phyloP scores from a whole-genome alignment of 2,329 filamentous ascomycete genomes.

The Pestalotiopsis sp. region DNA sequence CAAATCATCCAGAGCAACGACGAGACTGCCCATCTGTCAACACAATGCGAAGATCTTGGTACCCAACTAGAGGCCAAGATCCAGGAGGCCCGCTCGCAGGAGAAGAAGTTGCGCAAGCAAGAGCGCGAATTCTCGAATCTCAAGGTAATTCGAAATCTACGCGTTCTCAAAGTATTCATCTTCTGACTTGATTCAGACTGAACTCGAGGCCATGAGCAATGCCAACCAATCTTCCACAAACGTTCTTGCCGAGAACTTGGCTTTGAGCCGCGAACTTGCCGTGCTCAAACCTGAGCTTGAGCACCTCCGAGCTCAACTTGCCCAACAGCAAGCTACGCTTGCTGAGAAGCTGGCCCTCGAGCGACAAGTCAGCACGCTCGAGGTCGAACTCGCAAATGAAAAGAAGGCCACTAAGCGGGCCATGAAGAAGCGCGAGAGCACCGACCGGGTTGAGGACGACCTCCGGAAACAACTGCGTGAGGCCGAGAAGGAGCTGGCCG shows the following conservation, averaged over 20 bases:
- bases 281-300: conserved; percentile 58
- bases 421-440: conserved; percentile 44
- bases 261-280: conserved; percentile 53
- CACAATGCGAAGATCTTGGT: conserved; percentile 41
- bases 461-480: conserved; percentile 44
- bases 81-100: conserved; percentile 45
- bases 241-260: conserved; percentile 61
- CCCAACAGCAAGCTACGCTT: conserved; percentile 67
- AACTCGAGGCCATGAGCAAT: conserved; percentile 69
- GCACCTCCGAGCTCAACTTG: conserved; percentile 56
- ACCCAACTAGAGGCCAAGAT: conserved; percentile 46
- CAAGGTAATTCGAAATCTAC: conserved; percentile 39
- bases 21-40: conserved; percentile 33
- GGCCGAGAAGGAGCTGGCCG: conserved; percentile 32
- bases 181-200: conserved; percentile 54
- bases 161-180: not conserved
- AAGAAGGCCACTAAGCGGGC: conserved; percentile 69
- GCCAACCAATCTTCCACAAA: conserved; percentile 72
- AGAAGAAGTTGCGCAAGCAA: conserved; percentile 51
- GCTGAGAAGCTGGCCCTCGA: conserved; percentile 81
- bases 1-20: conserved; percentile 50
- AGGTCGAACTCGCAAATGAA: conserved; percentile 83
- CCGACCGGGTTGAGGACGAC: conserved; percentile 41
- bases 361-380: conserved; percentile 74
- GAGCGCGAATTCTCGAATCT: conserved; percentile 49